A percentile compares a stretch with the other conserved stretches of the same genome.
These are phyloP conservation scores for Symbiodinium natans DNA, from an alignment of 73 alveolate genomes.

Conservation along the genomic window DNA sequence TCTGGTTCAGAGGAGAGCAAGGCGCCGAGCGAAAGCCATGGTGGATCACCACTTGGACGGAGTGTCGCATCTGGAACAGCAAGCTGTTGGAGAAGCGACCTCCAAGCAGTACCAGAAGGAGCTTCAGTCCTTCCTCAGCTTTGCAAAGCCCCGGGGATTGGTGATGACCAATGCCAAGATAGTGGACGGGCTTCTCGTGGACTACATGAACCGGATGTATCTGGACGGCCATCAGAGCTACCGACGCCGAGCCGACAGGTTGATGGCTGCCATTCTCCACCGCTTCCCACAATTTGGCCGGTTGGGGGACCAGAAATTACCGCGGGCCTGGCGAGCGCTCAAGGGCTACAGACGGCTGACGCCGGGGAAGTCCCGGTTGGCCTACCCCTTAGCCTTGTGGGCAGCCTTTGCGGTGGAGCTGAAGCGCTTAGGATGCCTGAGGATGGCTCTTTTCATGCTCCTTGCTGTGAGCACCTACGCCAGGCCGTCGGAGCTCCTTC, in stretches of 20 bases:
- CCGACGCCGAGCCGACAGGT: not conserved
- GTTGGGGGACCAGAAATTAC: not conserved
- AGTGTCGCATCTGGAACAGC: not conserved
- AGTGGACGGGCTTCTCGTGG: not conserved
- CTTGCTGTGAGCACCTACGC: not conserved
- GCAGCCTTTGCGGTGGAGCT: not conserved
- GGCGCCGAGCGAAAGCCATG: not conserved
- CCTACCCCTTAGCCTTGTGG: not conserved
- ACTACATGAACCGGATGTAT: not conserved
- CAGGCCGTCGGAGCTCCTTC: slow-evolving; percentile 37
- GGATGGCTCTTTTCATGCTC: slow-evolving; percentile 6
- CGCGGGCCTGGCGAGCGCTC: slow-evolving; percentile 16
- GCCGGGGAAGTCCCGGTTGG: not conserved
- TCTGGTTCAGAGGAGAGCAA: not conserved
- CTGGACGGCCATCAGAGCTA: not conserved
- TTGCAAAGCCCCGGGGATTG: slow-evolving; percentile 2
- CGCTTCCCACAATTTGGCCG: not conserved
- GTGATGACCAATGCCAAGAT: not conserved
- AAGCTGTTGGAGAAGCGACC: not conserved
- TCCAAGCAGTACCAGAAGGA: not conserved
- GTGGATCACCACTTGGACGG: not conserved
- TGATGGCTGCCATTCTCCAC: not conserved
- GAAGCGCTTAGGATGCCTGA: not conserved
- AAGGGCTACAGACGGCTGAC: slow-evolving; percentile 33
- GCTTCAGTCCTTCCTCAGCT: not conserved